Conservation (phyloP, 768 basidiomycete genomes). For the Lactarius hengduanensis region DNA sequence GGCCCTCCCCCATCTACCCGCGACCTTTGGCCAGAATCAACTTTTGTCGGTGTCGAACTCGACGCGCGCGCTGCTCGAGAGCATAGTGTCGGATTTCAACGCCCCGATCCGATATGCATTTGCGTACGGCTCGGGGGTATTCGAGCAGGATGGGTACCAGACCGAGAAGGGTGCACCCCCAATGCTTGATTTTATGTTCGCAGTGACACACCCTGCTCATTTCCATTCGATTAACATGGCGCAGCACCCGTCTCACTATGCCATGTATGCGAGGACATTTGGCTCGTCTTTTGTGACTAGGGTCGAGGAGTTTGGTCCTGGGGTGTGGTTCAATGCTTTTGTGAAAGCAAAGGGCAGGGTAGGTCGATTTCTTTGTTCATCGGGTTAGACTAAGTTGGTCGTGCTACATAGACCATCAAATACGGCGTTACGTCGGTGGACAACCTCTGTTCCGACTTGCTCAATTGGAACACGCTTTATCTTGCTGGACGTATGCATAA, state of each 20-base stretch:
- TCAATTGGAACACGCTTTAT: constrained; percentile 93
- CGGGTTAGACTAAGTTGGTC: neutral
- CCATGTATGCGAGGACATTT: constrained; percentile 78
- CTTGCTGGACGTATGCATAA: constrained; percentile 97
- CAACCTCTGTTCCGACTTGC: constrained; percentile 82
- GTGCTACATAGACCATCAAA: constrained; percentile 71
- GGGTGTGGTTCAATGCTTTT: constrained; percentile 96
- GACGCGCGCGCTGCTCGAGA: constrained; percentile 76
- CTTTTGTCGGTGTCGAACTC: constrained; percentile 75
- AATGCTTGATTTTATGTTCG: constrained; percentile 97
- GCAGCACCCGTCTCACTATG: constrained; percentile 89
- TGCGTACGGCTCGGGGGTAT: constrained; percentile 96
- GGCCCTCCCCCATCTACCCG: constrained; percentile 55
- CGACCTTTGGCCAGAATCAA: constrained; percentile 79
- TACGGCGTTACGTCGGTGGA: constrained; percentile 95
- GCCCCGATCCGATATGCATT: constrained; percentile 96
- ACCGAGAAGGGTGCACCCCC: constrained; percentile 45
- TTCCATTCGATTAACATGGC: constrained; percentile 97
- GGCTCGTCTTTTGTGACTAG: constrained; percentile 81
- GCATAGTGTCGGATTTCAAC: constrained; percentile 75
- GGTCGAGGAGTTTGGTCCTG: constrained; percentile 74
- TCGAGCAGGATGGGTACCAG: constrained; percentile 82
- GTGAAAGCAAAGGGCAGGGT: constrained; percentile 83
- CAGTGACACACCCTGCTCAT: constrained; percentile 87
- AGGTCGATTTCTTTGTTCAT: constrained; percentile 38